Conservation (phyloP, 176 grass and related monocot genomes). For the Bromus sterilis region DNA sequence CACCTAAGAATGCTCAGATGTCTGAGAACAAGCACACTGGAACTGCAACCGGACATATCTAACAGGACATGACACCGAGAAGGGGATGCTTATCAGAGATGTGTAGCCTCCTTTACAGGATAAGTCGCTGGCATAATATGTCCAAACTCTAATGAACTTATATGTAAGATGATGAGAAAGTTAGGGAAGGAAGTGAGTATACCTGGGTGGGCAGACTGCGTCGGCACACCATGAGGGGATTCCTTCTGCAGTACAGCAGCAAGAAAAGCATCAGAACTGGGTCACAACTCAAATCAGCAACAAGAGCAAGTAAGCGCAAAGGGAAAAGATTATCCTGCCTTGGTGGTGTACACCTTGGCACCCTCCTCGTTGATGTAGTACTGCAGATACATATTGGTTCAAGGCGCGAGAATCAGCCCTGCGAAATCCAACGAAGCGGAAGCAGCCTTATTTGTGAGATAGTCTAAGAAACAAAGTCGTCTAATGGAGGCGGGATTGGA, state of each 20-base stretch:
- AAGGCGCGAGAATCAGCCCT: background rate
- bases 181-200: background rate
- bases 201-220: conserved; percentile 93
- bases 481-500: no score
- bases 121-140: background rate
- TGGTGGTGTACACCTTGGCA: conserved; percentile 94
- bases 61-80: background rate
- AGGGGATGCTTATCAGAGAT: background rate
- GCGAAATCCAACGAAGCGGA: background rate
- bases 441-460: background rate
- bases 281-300: background rate
- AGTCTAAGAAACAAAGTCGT: background rate
- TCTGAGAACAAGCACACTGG: background rate
- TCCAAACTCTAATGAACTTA: background rate
- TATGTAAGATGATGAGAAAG: background rate
- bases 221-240: conserved; percentile 64
- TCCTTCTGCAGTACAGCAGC: conserved; percentile 48
- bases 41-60: background rate
- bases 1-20: background rate
- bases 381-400: conserved; percentile 81
- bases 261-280: background rate
- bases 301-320: background rate
- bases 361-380: conserved; percentile 97
- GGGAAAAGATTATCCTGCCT: conserved; percentile 26
- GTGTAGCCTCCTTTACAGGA: background rate